Evolutionary conservation across 192 early-diverging fungal species (phyloP).

Genomic region (Phlyctochytrium bullatum): DNA sequence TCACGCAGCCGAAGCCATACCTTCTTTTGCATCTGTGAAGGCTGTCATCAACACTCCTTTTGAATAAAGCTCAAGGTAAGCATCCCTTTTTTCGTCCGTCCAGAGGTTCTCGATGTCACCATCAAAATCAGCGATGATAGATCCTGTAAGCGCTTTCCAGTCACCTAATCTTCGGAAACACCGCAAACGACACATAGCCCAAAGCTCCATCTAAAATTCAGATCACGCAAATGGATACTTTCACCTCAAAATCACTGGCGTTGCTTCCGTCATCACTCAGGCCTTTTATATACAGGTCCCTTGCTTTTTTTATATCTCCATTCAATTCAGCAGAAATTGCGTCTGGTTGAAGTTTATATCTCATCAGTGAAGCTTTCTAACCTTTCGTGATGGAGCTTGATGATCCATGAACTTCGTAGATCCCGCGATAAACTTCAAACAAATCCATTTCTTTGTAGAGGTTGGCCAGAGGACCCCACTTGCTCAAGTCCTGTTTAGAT

Average conservation of each 20-base stretch:
- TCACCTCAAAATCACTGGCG: conserved; percentile 9
- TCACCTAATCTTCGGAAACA: conserved; percentile 61
- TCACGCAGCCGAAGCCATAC: no score
- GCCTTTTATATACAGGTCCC: conserved; percentile 22
- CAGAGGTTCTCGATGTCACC: conserved; percentile 47
- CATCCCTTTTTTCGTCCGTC: conserved; percentile 47
- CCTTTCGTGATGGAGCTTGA: conserved; percentile 43
- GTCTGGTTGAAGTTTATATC: conserved; percentile 16
- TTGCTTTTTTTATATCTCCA: conserved; percentile 57
- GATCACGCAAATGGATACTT: not conserved
- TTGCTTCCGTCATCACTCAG: conserved; percentile 1
- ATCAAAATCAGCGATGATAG: conserved; percentile 54
- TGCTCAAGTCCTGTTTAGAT: no score
- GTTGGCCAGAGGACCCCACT: conserved; percentile 49
- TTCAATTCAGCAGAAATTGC: conserved; percentile 63
- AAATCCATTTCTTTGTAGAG: conserved; percentile 65
- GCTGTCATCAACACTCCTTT: conserved; percentile 21
- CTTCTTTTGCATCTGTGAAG: no score
- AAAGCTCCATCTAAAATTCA: conserved; percentile 15
- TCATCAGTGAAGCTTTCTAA: conserved; percentile 13
- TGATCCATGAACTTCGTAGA: conserved; percentile 60
- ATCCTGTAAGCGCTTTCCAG: conserved; percentile 59
- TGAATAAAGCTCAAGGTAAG: conserved; percentile 46
- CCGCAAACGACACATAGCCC: conserved; percentile 34
- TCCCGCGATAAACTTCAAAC: conserved; percentile 61